A percentile compares a stretch with the other conserved stretches of the same genome.
Conservation (phyloP, 768 basidiomycete species). For the Lactarius psammicola region DNA sequence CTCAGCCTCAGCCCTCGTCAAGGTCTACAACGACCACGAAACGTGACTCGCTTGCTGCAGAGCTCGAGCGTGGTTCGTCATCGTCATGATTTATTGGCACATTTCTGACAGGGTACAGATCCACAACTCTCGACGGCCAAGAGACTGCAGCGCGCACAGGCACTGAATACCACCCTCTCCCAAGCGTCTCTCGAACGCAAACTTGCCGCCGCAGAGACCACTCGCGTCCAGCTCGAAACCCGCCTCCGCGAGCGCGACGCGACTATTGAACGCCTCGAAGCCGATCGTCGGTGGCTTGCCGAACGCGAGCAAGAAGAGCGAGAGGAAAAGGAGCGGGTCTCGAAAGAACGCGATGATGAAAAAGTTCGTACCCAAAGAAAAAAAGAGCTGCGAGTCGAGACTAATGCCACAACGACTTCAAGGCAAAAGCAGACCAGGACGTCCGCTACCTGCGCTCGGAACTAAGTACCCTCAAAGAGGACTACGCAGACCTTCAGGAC, state of each 20-base stretch:
- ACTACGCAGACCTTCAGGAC: conserved; percentile 62
- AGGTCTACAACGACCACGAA: conserved; percentile 41
- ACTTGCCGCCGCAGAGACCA: conserved; percentile 57
- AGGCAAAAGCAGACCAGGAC: conserved; percentile 53
- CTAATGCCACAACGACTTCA: conserved; percentile 1
- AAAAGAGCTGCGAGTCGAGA: not conserved
- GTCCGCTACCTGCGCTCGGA: conserved; percentile 50
- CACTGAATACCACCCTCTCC: conserved; percentile 58
- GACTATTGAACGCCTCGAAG: conserved; percentile 62
- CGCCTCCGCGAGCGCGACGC: conserved; percentile 65
- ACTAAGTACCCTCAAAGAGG: conserved; percentile 51
- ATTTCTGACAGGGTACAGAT: conserved; percentile 40
- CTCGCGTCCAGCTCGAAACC: conserved; percentile 62
- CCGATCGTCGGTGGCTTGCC: conserved; percentile 65
- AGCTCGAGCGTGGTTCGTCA: conserved; percentile 58
- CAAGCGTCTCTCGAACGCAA: conserved; percentile 68
- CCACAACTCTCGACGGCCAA: conserved; percentile 65
- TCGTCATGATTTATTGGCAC: too few species aligned
- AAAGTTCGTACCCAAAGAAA: conserved; percentile 47
- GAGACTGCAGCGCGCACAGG: conserved; percentile 62
- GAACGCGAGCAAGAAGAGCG: conserved; percentile 68
- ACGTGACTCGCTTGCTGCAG: conserved; percentile 64
- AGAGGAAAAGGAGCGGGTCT: conserved; percentile 62
- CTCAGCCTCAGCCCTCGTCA: conserved; percentile 1
- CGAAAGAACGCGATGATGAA: conserved; percentile 49